Base-by-base conservation (phyloP, 352 stramenopile species). In the Phytopythium delawarense region DNA sequence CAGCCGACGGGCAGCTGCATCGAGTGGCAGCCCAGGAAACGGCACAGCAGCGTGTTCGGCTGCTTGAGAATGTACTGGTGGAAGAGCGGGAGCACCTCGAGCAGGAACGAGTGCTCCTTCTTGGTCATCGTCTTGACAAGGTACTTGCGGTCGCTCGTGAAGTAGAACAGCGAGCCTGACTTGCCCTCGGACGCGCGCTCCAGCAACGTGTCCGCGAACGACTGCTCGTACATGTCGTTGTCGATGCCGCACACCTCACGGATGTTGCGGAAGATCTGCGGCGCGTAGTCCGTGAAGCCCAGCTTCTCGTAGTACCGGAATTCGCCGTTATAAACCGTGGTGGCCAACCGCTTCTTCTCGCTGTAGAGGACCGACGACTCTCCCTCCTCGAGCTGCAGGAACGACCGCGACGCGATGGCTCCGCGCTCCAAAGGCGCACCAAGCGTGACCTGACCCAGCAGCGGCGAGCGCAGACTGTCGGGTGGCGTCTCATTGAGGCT, bases 91-190 rank as follows among this genome's bases (percentile, higher is more conserved):
- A 96, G 73, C 42, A 96, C 87, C 44, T 85, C 72, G 2, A 94
- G 76, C 59, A 96, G 55, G 55, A 94, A 93, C 50, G 81, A 88
- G 61, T 96, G 84, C 69, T 96, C 87, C 59, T 78, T 81, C 72
- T 96, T 94, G 39, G 85, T 92, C 87, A 96, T 94, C 3, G 84
- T 96, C 74, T 96, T 96, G 59, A 96, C 87, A 7, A 96, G 67
- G 59, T 93, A 96, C 72, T 82, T 82, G 48, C 84, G 78, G 62
- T 94, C 84, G 57, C 80, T 93, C 7, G 87, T 91, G 56, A 94
- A 96, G 76, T 96, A 96, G 50, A 96, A 96, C 5, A 96, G 65
- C 81, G 92, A 94, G 12, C 87, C 87, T 0, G 83, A 93, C 64
- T 96, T 96, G 61, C 87, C 87, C 60, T 94, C 84, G 0, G 87